phyloP scores from a whole-genome alignment of 176 grass and related monocot genomes.

The Phyllostachys edulis region DNA sequence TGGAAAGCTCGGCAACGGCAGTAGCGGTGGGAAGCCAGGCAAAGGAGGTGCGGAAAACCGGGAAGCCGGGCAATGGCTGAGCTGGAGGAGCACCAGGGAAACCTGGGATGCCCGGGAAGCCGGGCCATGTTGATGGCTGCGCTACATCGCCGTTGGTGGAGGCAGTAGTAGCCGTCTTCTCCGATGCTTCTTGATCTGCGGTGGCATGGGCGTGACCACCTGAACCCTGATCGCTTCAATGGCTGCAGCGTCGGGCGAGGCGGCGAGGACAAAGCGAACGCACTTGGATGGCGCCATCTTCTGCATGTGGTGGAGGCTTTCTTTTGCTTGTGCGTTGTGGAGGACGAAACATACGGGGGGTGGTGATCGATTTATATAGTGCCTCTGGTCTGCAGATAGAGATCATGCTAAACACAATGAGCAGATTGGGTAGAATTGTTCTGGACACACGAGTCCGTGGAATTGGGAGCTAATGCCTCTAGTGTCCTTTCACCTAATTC shows the following conservation, averaged over 20 bases:
- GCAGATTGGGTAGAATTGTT: no score
- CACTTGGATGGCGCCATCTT: neutral
- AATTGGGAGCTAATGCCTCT: no score
- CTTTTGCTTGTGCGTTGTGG: neutral
- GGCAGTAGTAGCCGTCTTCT: neutral
- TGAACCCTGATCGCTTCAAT: constrained; percentile 1
- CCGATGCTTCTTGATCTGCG: neutral
- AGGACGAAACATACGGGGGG: no score
- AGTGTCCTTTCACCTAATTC: no score
- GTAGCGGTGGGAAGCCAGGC: neutral
- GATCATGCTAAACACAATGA: no score
- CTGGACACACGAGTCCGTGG: no score
- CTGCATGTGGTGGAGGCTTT: neutral
- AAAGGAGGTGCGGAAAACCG: neutral
- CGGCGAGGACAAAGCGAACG: neutral
- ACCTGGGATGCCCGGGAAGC: neutral
- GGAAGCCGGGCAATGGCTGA: neutral
- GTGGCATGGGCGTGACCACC: neutral
- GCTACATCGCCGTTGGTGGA: neutral
- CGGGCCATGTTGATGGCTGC: neutral
- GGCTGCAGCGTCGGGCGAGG: neutral
- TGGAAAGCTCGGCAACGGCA: neutral
- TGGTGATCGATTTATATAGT: no score
- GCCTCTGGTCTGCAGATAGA: no score
- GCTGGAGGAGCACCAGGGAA: neutral